These are phyloP conservation scores for Fibroporia radiculosa DNA, from an alignment of 768 basidiomycete genomes.

Conservation along the genomic window DNA sequence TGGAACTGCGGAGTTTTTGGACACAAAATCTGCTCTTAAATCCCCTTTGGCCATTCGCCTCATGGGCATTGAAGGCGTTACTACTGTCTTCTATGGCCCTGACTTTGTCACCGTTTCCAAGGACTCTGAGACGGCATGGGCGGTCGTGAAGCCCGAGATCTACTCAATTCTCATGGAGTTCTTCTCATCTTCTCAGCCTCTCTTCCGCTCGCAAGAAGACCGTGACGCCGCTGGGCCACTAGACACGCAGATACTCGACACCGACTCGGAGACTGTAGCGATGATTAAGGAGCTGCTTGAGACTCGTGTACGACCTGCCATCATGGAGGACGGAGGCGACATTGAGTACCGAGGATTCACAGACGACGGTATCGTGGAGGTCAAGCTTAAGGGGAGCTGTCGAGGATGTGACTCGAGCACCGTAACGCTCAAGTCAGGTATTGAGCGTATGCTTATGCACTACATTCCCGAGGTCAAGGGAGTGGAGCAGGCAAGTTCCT, in stretches of 20 bases:
- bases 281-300: slow-evolving; percentile 99
- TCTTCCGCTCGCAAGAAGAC: slow-evolving; percentile 82
- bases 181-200: slow-evolving; percentile 83
- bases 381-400: slow-evolving; percentile 96
- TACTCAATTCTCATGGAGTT: slow-evolving; percentile 96
- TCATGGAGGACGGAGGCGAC: slow-evolving; percentile 99
- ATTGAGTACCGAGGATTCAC: slow-evolving; percentile 92
- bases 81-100: slow-evolving; percentile 87
- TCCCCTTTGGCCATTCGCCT: slow-evolving; percentile 93
- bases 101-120: slow-evolving; percentile 98
- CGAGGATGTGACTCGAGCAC: slow-evolving; percentile 91
- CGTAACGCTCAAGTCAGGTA: slow-evolving; percentile 93
- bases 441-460: slow-evolving; percentile 99
- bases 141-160: slow-evolving; percentile 91
- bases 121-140: slow-evolving; percentile 77
- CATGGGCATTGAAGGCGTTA: slow-evolving; percentile 91
- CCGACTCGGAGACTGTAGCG: slow-evolving; percentile 92
- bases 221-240: slow-evolving; percentile 79
- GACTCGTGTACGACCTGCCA: slow-evolving; percentile 90
- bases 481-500: slow-evolving; percentile 65
- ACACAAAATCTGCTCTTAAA: slow-evolving; percentile 74
- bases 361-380: slow-evolving; percentile 74
- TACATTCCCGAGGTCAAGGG: slow-evolving; percentile 95
- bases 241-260: slow-evolving; percentile 89
- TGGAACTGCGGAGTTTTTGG: slow-evolving; percentile 91